A percentile compares a stretch with the other conserved stretches of the same genome.
These are phyloP conservation scores for Lichtheimia hyalospora DNA, from an alignment of 371 early-diverging fungal species.

Conservation along the genomic window DNA sequence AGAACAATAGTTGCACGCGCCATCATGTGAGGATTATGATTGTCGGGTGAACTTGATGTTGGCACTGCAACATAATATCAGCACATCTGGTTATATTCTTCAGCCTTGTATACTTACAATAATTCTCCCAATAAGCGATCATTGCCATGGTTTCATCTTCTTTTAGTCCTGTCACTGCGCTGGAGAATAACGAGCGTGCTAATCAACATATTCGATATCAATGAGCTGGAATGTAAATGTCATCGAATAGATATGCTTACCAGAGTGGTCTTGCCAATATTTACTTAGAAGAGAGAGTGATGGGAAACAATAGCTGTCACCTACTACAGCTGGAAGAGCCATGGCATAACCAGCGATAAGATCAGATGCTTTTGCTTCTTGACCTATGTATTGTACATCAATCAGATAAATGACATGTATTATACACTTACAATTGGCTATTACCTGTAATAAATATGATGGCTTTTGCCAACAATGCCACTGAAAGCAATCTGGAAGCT, in stretches of 20 bases:
- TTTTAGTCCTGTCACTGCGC: conserved; percentile 41
- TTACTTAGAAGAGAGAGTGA: conserved; percentile 76
- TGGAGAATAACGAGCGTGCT: conserved; percentile 50
- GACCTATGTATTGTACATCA: conserved; percentile 15
- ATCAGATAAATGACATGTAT: conserved; percentile 10
- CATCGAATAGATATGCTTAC: conserved; percentile 30
- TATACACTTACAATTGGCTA: background rate
- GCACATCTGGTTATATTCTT: background rate
- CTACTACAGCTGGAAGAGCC: conserved; percentile 54
- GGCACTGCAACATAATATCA: conserved; percentile 53
- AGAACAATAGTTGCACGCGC: conserved; percentile 74
- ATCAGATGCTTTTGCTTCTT: conserved; percentile 48
- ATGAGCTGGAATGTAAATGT: background rate
- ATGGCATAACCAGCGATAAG: conserved; percentile 54
- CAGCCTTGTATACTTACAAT: conserved; percentile 36
- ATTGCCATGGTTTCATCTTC: conserved; percentile 43
- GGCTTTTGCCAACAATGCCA: conserved; percentile 55
- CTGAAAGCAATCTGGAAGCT: conserved; percentile 57
- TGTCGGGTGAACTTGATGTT: conserved; percentile 44
- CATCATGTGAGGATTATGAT: conserved; percentile 60
- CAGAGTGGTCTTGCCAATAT: conserved; percentile 85
- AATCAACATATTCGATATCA: background rate
- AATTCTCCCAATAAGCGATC: conserved; percentile 67
- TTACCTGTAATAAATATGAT: conserved; percentile 42
- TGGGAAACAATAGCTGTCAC: conserved; percentile 56